Evolutionary conservation across 768 basidiomycete genomes (phyloP), one percentile per base, ranked within the genome.

Genomic region (Royoungia palumana): DNA sequence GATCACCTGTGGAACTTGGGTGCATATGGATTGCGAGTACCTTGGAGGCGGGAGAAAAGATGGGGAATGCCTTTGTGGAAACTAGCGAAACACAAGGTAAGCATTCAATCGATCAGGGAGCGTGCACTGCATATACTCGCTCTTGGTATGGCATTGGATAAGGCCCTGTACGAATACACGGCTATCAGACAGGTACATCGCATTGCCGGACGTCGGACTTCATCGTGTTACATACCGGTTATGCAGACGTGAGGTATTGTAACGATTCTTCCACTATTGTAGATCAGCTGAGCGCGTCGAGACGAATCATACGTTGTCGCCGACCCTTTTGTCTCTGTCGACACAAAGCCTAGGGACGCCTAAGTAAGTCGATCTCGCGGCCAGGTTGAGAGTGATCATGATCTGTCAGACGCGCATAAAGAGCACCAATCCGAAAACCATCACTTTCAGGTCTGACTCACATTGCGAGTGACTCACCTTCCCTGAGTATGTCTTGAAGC

Each of bases 91-190:
- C 16, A 28, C 24, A 7, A 36, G n/a, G 28, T 35, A 16, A 16
- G 35, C 8, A 20, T 16, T 16, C 12, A n/a, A 20, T 39, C 5
- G 24, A 22, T 17, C 12, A 14, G 17, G 14, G n/a, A 8, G 14
- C 12, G 3, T n/a, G 17, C 11, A 19, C 17, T 20, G 17, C 28
- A 17, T 34, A 12, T 17, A 66, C 77, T 56, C 38, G 75, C 75
- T 73, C 77, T 25, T 81, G 51, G 54, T 82, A 81, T 19, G 82
- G 78, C 62, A 81, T 74, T 44, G 77, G 76, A 57, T 77, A 70
- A 41, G 64, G 74, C 75, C 75, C 77, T 80, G 37, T 32, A 32
- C 32, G 32, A 38, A 27, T 28, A 46, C 35, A 55, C 42, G 37
- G 49, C 17, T 28, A n/a, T 14, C 28, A 27, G 12, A 77, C 75